Base-by-base conservation (phyloP, 306 rosid species). In the Dalbergia cochinchinensis region DNA sequence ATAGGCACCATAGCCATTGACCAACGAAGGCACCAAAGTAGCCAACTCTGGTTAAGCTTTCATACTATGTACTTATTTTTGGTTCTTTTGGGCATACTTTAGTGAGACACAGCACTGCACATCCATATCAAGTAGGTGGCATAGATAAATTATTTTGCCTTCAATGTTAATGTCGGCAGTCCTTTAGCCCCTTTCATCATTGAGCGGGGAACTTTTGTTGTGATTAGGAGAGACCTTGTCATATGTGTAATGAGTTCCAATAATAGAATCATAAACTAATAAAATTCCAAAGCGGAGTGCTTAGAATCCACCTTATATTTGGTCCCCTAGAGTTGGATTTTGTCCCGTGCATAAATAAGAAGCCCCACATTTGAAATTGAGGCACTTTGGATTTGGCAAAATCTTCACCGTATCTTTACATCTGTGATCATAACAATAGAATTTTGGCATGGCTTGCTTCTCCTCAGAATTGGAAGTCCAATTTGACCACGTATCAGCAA, bases 141-240 rank as follows among this genome's bases (percentile, higher is more conserved):
- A 69, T 44, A 19, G 20, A 37, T 61, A 61, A 44, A 64, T 31
- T 20, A 44, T 76, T 59, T 76, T 68, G 11, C 7, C 60, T 64
- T 84, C 39, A 80, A 26, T 54, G 42, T 7, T 26, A 50, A 54
- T 18, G 60, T 54, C 60, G 20, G 22, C 6, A 78, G 84, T 66
- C 78, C 20, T 62, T 44, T 44, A 58, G 48, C 69, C n/a, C 81
- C 59, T 47, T 58, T 79, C 48, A 14, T 50, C 11, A 39, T 14
- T 39, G 12, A 44, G 82, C 65, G 83, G 84, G 77, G 84, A 69
- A 74, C 64, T 57, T 18, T 8, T 65, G 47, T 67, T 71, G 26
- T 71, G 71, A 60, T 69, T 67, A 54, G 44, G 54, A 57, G 58
- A 60, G 69, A 55, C 68, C 61, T 20, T 75, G 75, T 71, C 80